Base-by-base conservation (phyloP, 495 filamentous ascomycete genomes). In the Xylaria sp. region DNA sequence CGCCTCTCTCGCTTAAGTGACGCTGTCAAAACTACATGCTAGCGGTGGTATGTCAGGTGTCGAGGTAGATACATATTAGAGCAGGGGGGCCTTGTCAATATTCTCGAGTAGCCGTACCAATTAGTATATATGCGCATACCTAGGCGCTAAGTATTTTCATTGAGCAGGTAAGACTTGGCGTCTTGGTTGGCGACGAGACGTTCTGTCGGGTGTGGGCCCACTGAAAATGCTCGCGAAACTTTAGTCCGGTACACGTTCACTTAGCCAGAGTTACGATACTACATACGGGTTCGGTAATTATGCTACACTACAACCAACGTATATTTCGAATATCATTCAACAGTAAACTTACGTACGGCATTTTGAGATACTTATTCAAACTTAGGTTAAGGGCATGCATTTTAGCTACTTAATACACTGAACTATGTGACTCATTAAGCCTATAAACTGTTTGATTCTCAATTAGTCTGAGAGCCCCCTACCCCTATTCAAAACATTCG, bases 21-120 rank as follows among this genome's bases (percentile, higher is more conserved):
- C 52, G 35, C 40, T 62, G 59, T 43, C 59, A 62, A 62, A 62
- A 37, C 21, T 62, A 29, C 59, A 43, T 62, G 7, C 24, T 31
- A 14, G 12, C 21, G 8, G 21, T 26, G 21, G 52, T 17, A 55
- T 55, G 26, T 15, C 50, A 4, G 24, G 52, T 14, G 26, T 31
- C 26, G 31, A 29, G 52, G 6, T 24, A 26, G 52, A 15, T 24
- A 26, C 24, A 55, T 59, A 5, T 11, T 59, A 9, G 6, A n/a
- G 29, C 46, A 26, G 26, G 55, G 55, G 55, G 33, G 0, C 29
- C 50, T 35, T 59, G 55, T 59, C 31, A 14, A 31, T 35, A 37
- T 37, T 33, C 57, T 59, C 37, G 52, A 1, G 12, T 14, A 53
- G 11, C 4, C 52, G 52, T 55, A 31, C 52, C 52, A 55, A 55